These are phyloP conservation scores for Russula sp. DNA, from an alignment of 768 basidiomycete species.

Conservation along the genomic window DNA sequence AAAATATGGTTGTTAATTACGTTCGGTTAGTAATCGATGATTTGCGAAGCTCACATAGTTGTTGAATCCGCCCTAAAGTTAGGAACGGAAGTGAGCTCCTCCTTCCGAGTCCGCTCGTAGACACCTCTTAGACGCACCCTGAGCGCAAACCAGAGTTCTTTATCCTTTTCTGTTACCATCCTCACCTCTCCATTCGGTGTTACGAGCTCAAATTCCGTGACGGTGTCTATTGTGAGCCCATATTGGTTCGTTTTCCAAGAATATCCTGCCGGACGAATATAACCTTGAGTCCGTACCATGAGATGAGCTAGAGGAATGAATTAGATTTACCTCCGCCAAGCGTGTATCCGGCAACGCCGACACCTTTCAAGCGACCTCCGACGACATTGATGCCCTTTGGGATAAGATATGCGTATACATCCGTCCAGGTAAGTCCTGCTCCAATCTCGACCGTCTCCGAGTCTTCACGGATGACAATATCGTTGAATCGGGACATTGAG, in stretches of 20 bases:
- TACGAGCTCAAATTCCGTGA: slow-evolving; percentile 24
- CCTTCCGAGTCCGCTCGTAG: too few species aligned
- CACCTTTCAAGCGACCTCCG: slow-evolving; percentile 23
- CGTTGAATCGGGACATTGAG: background rate
- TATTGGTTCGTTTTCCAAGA: slow-evolving; percentile 23
- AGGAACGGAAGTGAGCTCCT: background rate
- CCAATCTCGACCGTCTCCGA: slow-evolving; percentile 17
- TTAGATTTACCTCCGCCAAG: slow-evolving; percentile 19
- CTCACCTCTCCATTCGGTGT: slow-evolving; percentile 20
- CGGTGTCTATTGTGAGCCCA: slow-evolving; percentile 23
- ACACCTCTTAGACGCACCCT: background rate
- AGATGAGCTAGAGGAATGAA: background rate
- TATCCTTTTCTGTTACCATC: slow-evolving; percentile 15
- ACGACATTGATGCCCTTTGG: slow-evolving; percentile 22
- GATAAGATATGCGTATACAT: slow-evolving; percentile 23
- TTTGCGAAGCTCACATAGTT: slow-evolving; percentile 6
- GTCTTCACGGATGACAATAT: background rate
- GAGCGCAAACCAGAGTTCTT: slow-evolving; percentile 19
- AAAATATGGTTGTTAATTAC: background rate
- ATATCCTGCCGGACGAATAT: slow-evolving; percentile 1
- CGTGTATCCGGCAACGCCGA: slow-evolving; percentile 24
- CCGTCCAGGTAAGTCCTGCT: slow-evolving; percentile 26
- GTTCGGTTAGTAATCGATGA: background rate
- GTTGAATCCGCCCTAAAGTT: slow-evolving; percentile 15
- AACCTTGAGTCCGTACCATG: too few species aligned